These are phyloP conservation scores for Cornus suecica DNA, from an alignment of 148 eudicot species.

Conservation along the genomic window DNA sequence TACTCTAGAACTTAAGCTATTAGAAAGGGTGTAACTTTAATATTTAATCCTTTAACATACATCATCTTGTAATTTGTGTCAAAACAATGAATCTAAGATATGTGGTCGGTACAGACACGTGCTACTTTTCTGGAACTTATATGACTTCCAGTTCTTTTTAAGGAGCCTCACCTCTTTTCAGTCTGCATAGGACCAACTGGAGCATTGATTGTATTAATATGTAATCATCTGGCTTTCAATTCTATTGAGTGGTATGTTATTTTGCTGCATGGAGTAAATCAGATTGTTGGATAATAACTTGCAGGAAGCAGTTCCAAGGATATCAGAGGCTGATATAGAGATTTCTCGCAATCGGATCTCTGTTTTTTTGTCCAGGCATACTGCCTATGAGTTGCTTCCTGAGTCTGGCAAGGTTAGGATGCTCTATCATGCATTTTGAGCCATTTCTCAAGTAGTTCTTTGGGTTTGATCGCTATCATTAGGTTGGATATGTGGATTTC, in stretches of 20 bases:
- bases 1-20: too few relatives aligned
- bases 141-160: neutral
- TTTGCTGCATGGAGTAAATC: neutral
- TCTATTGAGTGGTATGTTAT: neutral
- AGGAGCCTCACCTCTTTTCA: neutral
- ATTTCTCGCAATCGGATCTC: constrained; percentile 79
- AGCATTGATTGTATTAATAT: neutral
- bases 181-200: neutral
- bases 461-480: neutral
- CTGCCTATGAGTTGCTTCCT: constrained; percentile 88
- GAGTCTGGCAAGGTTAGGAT: constrained; percentile 89
- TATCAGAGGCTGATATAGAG: constrained; percentile 68
- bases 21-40: too few relatives aligned
- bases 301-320: constrained; percentile 48
- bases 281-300: constrained; percentile 28
- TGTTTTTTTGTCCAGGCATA: constrained; percentile 68
- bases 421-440: neutral
- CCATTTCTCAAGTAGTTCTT: neutral
- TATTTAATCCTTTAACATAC: too few relatives aligned
- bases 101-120: neutral
- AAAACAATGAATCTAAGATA: neutral
- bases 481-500: neutral
- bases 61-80: neutral
- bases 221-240: neutral
- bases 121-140: neutral